Evolutionary conservation across 306 rosid species (phyloP).

Genomic region (Oemleria cerasiformis): DNA sequence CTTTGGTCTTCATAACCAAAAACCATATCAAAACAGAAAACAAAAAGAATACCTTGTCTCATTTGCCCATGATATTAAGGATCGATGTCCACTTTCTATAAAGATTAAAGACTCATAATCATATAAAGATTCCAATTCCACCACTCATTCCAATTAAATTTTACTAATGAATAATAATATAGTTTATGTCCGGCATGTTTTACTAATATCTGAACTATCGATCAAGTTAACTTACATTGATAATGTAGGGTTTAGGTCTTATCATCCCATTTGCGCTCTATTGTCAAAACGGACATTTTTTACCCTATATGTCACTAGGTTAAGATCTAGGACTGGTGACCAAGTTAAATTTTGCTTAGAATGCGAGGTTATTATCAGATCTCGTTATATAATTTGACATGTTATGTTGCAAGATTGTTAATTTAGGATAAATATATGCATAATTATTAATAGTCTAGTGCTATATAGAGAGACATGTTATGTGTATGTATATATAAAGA

Average conservation of each 20-base stretch:
- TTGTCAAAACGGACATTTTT: too few species aligned
- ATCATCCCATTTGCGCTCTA: too few species aligned
- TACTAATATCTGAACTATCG: too few species aligned
- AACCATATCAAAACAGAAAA: constrained; percentile 24
- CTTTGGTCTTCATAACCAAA: constrained; percentile 13
- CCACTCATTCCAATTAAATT: not conserved
- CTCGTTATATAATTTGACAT: not conserved
- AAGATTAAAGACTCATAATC: not conserved
- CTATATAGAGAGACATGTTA: not conserved
- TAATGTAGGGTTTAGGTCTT: too few species aligned
- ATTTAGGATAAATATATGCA: too few species aligned
- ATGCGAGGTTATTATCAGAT: too few species aligned
- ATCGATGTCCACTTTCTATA: constrained; percentile 2
- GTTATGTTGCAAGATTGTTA: not conserved
- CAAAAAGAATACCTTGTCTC: constrained; percentile 20
- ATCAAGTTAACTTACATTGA: too few species aligned
- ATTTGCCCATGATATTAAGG: constrained; percentile 8
- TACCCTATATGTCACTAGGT: too few species aligned
- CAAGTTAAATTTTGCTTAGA: too few species aligned
- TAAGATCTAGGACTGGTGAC: too few species aligned
- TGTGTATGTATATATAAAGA: not conserved
- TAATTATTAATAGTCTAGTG: too few species aligned
- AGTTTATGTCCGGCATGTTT: too few species aligned
- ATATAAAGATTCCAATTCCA: not conserved
- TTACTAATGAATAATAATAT: not conserved